These are phyloP conservation scores for Aphanomyces cochlioides DNA, from an alignment of 352 stramenopile genomes.

Conservation along the genomic window DNA sequence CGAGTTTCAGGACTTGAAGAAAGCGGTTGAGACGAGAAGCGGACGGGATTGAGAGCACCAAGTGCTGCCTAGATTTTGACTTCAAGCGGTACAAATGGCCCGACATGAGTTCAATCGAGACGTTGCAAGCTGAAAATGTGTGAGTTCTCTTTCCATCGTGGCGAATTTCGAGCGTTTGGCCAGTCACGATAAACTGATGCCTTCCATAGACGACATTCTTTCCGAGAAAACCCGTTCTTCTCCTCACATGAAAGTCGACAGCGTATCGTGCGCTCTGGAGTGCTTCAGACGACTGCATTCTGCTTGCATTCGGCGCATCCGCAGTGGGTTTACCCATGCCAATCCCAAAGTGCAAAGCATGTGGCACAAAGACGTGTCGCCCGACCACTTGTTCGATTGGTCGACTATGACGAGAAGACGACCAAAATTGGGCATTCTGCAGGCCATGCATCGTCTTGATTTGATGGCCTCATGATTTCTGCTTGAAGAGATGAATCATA, in stretches of 20 bases:
- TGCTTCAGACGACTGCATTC: too few species aligned
- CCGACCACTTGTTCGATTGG: too few species aligned
- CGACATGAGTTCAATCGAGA: not conserved
- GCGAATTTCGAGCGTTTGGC: not conserved
- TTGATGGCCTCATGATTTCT: too few species aligned
- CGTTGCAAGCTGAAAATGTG: not conserved
- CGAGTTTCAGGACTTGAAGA: not conserved
- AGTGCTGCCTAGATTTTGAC: conserved; percentile 1
- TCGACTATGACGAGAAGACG: too few species aligned
- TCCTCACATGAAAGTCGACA: not conserved
- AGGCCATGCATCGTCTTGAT: too few species aligned
- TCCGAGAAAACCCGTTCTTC: not conserved
- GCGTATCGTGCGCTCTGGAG: too few species aligned
- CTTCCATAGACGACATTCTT: not conserved
- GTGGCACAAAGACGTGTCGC: too few species aligned
- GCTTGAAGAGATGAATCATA: too few species aligned
- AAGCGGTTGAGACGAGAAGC: not conserved
- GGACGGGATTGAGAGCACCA: not conserved
- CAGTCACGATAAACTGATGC: not conserved
- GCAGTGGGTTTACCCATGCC: too few species aligned
- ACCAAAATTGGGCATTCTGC: too few species aligned
- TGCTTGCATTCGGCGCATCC: too few species aligned
- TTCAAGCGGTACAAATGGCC: conserved; percentile 6
- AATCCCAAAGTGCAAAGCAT: too few species aligned
- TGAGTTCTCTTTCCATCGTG: not conserved